These are phyloP conservation scores for Microdochium paspali DNA, from an alignment of 2,329 filamentous ascomycete genomes.

Conservation along the genomic window DNA sequence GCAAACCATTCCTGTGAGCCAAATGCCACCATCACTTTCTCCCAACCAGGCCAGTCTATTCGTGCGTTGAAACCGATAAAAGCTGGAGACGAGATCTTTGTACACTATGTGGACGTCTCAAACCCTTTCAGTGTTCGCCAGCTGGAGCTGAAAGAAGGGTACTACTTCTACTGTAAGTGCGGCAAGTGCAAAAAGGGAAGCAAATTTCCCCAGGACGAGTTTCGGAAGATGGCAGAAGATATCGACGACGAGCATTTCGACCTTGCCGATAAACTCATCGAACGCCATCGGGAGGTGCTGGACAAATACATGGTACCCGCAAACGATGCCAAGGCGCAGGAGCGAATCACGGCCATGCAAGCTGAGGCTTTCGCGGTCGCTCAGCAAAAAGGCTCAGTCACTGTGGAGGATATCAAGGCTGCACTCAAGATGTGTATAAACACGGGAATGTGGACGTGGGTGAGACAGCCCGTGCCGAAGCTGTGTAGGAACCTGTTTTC, in stretches of 20 bases:
- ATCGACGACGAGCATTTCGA: conserved; percentile 7
- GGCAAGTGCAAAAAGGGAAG: conserved; percentile 31
- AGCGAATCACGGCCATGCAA: conserved; percentile 13
- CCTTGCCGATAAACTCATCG: conserved; percentile 10
- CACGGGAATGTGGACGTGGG: conserved; percentile 15
- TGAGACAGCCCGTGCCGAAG: conserved; percentile 13
- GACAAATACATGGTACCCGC: conserved; percentile 5
- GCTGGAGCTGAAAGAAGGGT: conserved; percentile 29
- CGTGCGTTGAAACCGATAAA: conserved; percentile 34
- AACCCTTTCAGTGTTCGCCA: conserved; percentile 33
- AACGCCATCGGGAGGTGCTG: conserved; percentile 6
- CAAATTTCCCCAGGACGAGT: conserved; percentile 27
- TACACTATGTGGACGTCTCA: conserved; percentile 37
- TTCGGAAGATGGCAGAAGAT: conserved; percentile 14
- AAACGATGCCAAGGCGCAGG: conserved; percentile 6
- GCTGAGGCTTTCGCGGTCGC: conserved; percentile 12
- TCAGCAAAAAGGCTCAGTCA: conserved; percentile 4
- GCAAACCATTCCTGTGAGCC: conserved; percentile 42
- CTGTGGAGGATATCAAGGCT: conserved; percentile 8
- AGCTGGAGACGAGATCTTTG: conserved; percentile 37
- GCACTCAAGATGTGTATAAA: conserved; percentile 14
- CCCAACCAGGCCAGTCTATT: conserved; percentile 30
- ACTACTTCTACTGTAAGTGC: conserved; percentile 39
- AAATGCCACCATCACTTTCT: conserved; percentile 36
- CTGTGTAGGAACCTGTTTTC: conserved; percentile 13